phyloP scores from a whole-genome alignment of 148 eudicot genomes.

The Mesembryanthemum crystallinum region DNA sequence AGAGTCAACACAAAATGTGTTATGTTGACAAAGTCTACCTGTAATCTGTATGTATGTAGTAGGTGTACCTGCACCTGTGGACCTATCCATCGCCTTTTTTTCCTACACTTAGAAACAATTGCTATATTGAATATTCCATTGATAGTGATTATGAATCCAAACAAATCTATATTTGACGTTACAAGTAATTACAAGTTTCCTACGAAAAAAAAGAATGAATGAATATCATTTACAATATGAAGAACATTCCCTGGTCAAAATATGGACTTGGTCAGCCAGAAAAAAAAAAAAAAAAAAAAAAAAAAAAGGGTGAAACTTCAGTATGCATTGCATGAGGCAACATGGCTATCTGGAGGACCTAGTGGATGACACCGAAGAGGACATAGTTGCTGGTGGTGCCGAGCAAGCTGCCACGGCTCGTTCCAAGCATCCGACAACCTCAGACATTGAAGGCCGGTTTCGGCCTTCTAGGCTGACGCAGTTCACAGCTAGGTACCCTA shows the following conservation, averaged over 20 bases:
- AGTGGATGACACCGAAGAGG: constrained; percentile 36
- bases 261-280: constrained; percentile 21
- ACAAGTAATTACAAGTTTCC: constrained; percentile 9
- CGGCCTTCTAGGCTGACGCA: constrained; percentile 53
- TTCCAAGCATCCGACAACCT: constrained; percentile 58
- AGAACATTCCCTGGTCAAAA: constrained; percentile 13
- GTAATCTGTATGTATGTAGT: not conserved
- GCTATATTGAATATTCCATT: too few species aligned
- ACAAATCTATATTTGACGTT: not conserved
- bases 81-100: not conserved
- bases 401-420: constrained; percentile 55
- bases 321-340: not conserved
- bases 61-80: constrained; percentile 14
- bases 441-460: constrained; percentile 69
- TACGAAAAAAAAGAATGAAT: not conserved
- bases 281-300: not conserved
- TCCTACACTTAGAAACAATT: not conserved
- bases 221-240: constrained; percentile 29
- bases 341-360: constrained; percentile 34
- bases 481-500: constrained; percentile 69
- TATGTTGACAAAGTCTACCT: constrained; percentile 11
- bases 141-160: too few species aligned
- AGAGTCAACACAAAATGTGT: not conserved
- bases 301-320: not conserved
- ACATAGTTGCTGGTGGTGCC: constrained; percentile 38